These are phyloP conservation scores for Stenocarpella maydis DNA, from an alignment of 2,329 filamentous ascomycete genomes.

Conservation along the genomic window DNA sequence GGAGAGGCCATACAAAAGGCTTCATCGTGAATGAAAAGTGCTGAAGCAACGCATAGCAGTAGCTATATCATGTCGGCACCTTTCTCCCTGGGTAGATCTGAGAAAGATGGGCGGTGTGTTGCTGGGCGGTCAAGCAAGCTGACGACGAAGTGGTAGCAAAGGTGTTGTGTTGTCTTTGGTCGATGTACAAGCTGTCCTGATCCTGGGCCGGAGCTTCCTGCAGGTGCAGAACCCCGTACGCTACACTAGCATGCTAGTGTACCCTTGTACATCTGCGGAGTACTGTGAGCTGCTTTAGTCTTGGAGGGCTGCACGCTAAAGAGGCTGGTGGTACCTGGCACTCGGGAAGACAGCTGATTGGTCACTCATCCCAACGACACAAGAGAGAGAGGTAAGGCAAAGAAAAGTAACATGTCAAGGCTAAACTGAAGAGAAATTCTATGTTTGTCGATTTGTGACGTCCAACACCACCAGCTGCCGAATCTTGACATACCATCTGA, in stretches of 20 bases:
- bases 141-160: not conserved
- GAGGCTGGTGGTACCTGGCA: slow-evolving; percentile 14
- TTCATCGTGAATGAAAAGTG: slow-evolving; percentile 31
- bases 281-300: not conserved
- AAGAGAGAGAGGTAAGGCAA: not conserved
- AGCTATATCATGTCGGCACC: slow-evolving; percentile 32
- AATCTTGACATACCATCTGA: no score
- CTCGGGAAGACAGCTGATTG: slow-evolving; percentile 25
- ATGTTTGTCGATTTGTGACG: not conserved
- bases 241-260: not conserved
- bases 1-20: slow-evolving; percentile 41
- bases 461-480: not conserved
- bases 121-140: not conserved
- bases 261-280: not conserved
- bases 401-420: not conserved
- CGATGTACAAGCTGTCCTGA: slow-evolving; percentile 38
- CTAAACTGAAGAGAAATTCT: slow-evolving; percentile 16
- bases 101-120: not conserved
- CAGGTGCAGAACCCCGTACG: no score
- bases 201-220: slow-evolving; percentile 29
- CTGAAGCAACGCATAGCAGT: slow-evolving; percentile 34
- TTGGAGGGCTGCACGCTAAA: slow-evolving; percentile 1
- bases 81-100: not conserved
- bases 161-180: slow-evolving; percentile 20
- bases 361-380: not conserved